Evolutionary conservation across 768 basidiomycete species (phyloP), one percentile per base, ranked within the genome.

Genomic region (Jaapia argillacea): DNA sequence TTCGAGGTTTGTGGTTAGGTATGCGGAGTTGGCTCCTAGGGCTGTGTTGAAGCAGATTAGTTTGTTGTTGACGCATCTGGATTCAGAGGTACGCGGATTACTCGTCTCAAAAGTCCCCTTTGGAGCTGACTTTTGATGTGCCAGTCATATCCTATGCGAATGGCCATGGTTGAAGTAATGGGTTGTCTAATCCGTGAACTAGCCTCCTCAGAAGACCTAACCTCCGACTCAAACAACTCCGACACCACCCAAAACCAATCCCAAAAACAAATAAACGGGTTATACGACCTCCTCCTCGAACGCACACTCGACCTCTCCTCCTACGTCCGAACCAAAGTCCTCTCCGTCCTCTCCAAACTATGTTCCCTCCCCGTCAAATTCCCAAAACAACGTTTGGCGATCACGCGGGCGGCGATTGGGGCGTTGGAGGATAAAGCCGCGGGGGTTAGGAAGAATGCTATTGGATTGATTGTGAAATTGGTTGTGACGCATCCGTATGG

Each of bases 111-210:
- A 24, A 16, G 3, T 31, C 24, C 16, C 18, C 13, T 26, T 1
- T 18, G 27, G 24, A 22, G 23, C 18, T 36, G 12, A 5, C 23
- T 10, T 10, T 20, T 43, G 10, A 27, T 7, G 7, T 6, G 16
- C 27, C 52, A 96, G 91, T 82, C 92, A 0, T 96, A 98, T 57
- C 88, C 92, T 0, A 92, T 99, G 81, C 89, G 96, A 33, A 85
- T 91, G 68, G 89, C 91, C 1, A 71, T 99, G 44, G 77, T 99
- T 41, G 94, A 98, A 58, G 75, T 93, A 45, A 77, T 98, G 31
- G 90, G 89, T 4, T 67, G 71, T 46, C 76, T 98, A 48, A 90
- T 98, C 56, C 69, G 72, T 36, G 88, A 97, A 50, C 74, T 97
- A 10, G 78, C 85, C 0, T 56, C 62, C 16, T 71, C 77, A 2